Percentiles rank a stretch among this genome's conserved stretches.
phyloP scores from a whole-genome alignment of 2,329 filamentous ascomycete genomes.

The Aspergillus latus region DNA sequence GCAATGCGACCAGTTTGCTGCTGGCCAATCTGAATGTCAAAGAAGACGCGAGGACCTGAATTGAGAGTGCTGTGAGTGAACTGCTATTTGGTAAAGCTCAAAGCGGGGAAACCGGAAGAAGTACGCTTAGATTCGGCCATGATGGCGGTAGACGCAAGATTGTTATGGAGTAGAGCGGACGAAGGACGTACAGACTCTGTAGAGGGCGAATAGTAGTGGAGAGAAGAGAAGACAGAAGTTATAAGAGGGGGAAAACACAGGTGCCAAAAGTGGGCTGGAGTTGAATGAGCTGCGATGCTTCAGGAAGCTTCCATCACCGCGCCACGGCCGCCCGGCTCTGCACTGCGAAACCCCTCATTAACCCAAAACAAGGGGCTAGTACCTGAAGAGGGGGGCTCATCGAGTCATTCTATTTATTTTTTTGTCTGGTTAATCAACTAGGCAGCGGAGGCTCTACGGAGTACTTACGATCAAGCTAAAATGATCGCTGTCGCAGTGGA shows the following conservation, averaged over 20 bases:
- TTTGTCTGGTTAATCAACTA: background rate
- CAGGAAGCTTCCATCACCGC: conserved; percentile 44
- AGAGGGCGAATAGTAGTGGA: conserved; percentile 14
- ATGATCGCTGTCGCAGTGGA: conserved; percentile 11
- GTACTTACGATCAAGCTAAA: conserved; percentile 7
- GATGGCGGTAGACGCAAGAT: conserved; percentile 11
- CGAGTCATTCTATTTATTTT: conserved; percentile 2
- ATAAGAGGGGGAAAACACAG: conserved; percentile 11
- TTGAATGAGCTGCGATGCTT: conserved; percentile 26
- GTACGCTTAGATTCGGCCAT: conserved; percentile 42
- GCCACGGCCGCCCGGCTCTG: conserved; percentile 15
- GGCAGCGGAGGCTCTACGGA: conserved; percentile 6
- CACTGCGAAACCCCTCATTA: background rate
- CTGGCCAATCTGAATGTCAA: conserved; percentile 82
- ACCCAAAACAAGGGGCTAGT: conserved; percentile 1
- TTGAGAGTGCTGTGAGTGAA: conserved; percentile 18
- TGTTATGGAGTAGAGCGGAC: conserved; percentile 9
- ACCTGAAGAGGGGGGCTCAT: background rate
- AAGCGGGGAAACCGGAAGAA: conserved; percentile 22
- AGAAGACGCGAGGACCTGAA: conserved; percentile 75
- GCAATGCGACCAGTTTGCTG: conserved; percentile 72
- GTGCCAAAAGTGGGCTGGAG: conserved; percentile 13
- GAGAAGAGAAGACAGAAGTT: background rate
- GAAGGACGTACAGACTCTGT: background rate
- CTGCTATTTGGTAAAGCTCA: conserved; percentile 20